Conservation (phyloP, 2,329 filamentous ascomycete genomes). For the Stachybotrys chartarum region DNA sequence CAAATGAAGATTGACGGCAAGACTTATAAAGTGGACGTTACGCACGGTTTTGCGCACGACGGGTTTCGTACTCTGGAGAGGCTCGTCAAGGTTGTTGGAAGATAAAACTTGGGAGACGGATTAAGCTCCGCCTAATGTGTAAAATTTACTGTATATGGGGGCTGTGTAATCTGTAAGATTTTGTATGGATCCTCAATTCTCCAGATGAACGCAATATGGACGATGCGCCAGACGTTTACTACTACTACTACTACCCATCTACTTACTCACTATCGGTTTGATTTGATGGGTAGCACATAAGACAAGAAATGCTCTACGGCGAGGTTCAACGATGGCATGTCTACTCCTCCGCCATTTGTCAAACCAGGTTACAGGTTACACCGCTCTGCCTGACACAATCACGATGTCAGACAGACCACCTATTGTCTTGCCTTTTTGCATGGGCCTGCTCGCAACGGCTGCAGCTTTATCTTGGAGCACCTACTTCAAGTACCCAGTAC, state of each 20-base stretch:
- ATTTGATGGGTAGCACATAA: too few species aligned
- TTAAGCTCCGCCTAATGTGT: too few species aligned
- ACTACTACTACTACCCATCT: too few species aligned
- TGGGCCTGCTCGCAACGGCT: background rate
- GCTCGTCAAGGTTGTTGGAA: conserved; percentile 28
- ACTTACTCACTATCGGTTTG: too few species aligned
- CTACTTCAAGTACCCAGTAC: background rate
- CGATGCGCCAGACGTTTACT: too few species aligned
- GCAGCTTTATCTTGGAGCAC: background rate
- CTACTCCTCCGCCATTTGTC: too few species aligned
- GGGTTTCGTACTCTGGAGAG: conserved; percentile 52
- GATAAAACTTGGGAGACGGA: background rate
- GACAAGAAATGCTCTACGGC: too few species aligned
- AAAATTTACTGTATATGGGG: too few species aligned
- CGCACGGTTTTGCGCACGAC: conserved; percentile 51
- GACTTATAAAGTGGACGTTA: conserved; percentile 51
- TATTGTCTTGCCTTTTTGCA: background rate
- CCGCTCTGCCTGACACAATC: background rate
- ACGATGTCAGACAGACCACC: background rate
- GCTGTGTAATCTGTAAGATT: too few species aligned
- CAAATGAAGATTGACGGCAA: conserved; percentile 38
- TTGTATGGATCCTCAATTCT: too few species aligned
- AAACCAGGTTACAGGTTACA: background rate
- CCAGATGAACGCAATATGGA: too few species aligned
- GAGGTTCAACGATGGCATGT: too few species aligned